These are phyloP conservation scores for Acanthochlamys bracteata DNA, from an alignment of 106 monocot species.

Conservation along the genomic window DNA sequence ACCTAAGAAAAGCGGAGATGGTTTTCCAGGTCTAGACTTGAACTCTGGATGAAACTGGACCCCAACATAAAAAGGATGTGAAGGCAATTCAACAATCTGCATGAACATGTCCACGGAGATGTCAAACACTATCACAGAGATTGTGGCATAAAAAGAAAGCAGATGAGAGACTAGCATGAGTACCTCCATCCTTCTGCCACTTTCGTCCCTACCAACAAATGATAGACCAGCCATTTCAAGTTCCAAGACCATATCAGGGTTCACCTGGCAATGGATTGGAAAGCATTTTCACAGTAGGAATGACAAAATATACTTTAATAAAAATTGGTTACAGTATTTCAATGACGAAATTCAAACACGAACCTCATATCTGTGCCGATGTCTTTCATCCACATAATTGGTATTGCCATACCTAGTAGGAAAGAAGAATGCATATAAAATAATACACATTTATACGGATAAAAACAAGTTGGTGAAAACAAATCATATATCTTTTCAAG, in stretches of 20 bases:
- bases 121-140: not conserved
- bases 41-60: conserved; percentile 98
- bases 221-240: conserved; percentile 70
- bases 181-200: conserved; percentile 86
- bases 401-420: conserved; percentile 62
- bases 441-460: not conserved
- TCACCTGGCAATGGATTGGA: conserved; percentile 36
- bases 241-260: conserved; percentile 67
- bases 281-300: not conserved
- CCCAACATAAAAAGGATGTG: conserved; percentile 82
- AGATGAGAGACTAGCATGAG: not conserved
- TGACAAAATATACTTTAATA: too few relatives aligned
- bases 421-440: conserved; percentile 5
- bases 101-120: conserved; percentile 6
- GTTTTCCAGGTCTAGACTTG: conserved; percentile 89
- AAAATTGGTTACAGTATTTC: conserved; percentile 5
- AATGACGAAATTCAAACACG: not conserved
- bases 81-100: conserved; percentile 84
- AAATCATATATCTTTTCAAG: not conserved
- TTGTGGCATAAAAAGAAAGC: not conserved
- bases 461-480: not conserved
- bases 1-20: conserved; percentile 86
- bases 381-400: conserved; percentile 70
- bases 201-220: conserved; percentile 96
- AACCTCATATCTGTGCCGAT: conserved; percentile 96